Percentiles rank a stretch among this genome's conserved stretches.
phyloP scores from a whole-genome alignment of 2,329 filamentous ascomycete genomes.

The Sclerotinia subarctica region DNA sequence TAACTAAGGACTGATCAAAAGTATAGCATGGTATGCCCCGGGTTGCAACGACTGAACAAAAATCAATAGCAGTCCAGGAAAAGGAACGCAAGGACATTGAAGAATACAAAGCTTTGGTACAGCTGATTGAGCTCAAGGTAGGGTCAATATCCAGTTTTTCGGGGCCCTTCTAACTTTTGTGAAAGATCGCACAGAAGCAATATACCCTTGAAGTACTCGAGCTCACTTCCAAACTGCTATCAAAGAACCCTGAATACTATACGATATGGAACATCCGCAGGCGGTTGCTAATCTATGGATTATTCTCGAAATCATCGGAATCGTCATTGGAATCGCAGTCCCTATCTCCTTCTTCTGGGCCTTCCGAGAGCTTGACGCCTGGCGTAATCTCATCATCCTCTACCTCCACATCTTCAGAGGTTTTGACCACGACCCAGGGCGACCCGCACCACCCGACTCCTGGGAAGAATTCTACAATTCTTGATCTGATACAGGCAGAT shows the following conservation, averaged over 20 bases:
- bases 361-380: conserved; percentile 58
- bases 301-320: conserved; percentile 53
- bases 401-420: conserved; percentile 54
- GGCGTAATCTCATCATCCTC: conserved; percentile 57
- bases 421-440: conserved; percentile 51
- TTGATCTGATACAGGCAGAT: conserved; percentile 65
- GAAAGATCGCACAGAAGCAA: conserved; percentile 36
- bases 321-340: conserved; percentile 53
- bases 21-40: conserved; percentile 80
- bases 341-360: conserved; percentile 53
- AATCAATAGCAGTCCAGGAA: conserved; percentile 66
- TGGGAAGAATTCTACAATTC: conserved; percentile 52
- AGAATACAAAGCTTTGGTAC: conserved; percentile 70
- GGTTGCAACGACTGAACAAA: conserved; percentile 53
- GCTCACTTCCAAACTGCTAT: conserved; percentile 69
- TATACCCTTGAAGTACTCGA: conserved; percentile 54
- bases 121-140: conserved; percentile 65
- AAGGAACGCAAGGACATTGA: conserved; percentile 73
- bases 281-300: conserved; percentile 58
- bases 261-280: conserved; percentile 89
- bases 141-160: conserved; percentile 20
- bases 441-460: conserved; percentile 46
- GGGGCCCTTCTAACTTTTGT: conserved; percentile 23
- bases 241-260: conserved; percentile 83
- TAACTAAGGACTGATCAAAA: conserved; percentile 32